Percentiles rank a stretch among this genome's conserved stretches.
These are phyloP conservation scores for Cryptosporidium xiaoi DNA, from an alignment of 169 alveolate genomes.

Conservation along the genomic window DNA sequence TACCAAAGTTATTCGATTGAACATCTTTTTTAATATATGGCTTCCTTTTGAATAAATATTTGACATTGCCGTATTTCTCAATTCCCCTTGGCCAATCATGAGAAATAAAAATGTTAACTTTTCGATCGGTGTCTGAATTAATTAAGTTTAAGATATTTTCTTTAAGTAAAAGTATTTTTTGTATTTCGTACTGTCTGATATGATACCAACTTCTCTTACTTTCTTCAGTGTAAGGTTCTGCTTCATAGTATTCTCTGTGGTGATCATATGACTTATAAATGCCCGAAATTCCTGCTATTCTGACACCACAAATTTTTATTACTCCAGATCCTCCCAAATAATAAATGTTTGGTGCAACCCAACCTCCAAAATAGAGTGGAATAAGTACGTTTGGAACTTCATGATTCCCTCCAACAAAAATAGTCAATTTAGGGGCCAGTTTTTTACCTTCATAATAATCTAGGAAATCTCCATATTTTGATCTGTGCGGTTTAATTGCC, in stretches of 20 bases:
- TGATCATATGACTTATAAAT: conserved; percentile 89
- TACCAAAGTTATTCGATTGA: conserved; percentile 76
- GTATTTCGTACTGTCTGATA: conserved; percentile 90
- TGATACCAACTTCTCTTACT: conserved; percentile 89
- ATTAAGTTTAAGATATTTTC: conserved; percentile 71
- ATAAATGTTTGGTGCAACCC: conserved; percentile 97
- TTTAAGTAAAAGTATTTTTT: conserved; percentile 82
- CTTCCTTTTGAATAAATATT: conserved; percentile 83
- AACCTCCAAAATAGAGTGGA: conserved; percentile 96
- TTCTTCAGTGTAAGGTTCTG: conserved; percentile 86
- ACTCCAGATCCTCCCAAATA: conserved; percentile 95
- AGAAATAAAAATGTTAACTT: conserved; percentile 90
- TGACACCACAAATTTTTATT: conserved; percentile 87
- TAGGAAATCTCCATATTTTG: conserved; percentile 89
- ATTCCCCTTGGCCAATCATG: conserved; percentile 98
- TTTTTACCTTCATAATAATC: conserved; percentile 88
- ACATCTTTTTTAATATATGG: conserved; percentile 82
- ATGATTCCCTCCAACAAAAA: conserved; percentile 98
- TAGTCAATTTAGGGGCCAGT: conserved; percentile 92
- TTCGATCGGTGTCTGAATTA: conserved; percentile 8
- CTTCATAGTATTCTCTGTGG: conserved; percentile 88
- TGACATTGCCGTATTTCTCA: conserved; percentile 85
- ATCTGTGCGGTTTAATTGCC: conserved; percentile 90
- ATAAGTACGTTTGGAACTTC: conserved; percentile 94
- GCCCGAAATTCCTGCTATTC: conserved; percentile 96